phyloP scores from a whole-genome alignment of 2,329 filamentous ascomycete species.

The Monilinia laxa region DNA sequence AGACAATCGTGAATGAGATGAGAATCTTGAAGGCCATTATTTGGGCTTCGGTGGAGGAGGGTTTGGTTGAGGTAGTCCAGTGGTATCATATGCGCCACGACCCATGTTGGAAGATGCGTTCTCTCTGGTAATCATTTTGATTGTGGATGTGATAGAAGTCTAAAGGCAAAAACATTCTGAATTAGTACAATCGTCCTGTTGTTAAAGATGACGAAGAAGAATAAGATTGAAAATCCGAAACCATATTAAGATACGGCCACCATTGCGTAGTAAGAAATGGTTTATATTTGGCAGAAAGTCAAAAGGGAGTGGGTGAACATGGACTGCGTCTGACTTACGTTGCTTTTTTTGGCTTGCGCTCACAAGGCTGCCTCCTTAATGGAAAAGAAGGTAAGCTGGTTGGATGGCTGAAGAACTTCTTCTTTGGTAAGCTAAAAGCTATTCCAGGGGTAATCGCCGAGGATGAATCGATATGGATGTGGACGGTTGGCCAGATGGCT shows the following conservation, averaged over 20 bases:
- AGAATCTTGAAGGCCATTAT: slow-evolving; percentile 29
- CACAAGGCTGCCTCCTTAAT: slow-evolving; percentile 22
- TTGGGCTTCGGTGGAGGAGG: slow-evolving; percentile 39
- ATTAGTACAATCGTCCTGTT: slow-evolving; percentile 1
- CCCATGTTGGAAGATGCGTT: slow-evolving; percentile 47
- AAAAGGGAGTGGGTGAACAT: background rate
- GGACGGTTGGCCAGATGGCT: background rate
- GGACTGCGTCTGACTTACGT: slow-evolving; percentile 33
- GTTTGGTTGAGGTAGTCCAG: slow-evolving; percentile 49
- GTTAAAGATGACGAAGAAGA: background rate
- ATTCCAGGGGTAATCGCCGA: slow-evolving; percentile 21
- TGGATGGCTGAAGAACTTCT: slow-evolving; percentile 21
- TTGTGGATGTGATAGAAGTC: background rate
- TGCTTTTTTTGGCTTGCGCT: slow-evolving; percentile 26
- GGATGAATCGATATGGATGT: background rate
- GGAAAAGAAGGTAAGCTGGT: slow-evolving; percentile 22
- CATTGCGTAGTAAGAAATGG: slow-evolving; percentile 1
- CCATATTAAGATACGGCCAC: slow-evolving; percentile 5
- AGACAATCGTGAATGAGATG: slow-evolving; percentile 23
- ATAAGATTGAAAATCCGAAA: slow-evolving; percentile 20
- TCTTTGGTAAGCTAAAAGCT: slow-evolving; percentile 22
- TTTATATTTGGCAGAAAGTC: slow-evolving; percentile 21
- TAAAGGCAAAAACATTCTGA: slow-evolving; percentile 17
- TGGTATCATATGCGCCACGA: slow-evolving; percentile 54
- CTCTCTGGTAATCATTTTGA: slow-evolving; percentile 37